Conservation (phyloP, 2,329 filamentous ascomycete genomes). For the Aspergillus sp. region DNA sequence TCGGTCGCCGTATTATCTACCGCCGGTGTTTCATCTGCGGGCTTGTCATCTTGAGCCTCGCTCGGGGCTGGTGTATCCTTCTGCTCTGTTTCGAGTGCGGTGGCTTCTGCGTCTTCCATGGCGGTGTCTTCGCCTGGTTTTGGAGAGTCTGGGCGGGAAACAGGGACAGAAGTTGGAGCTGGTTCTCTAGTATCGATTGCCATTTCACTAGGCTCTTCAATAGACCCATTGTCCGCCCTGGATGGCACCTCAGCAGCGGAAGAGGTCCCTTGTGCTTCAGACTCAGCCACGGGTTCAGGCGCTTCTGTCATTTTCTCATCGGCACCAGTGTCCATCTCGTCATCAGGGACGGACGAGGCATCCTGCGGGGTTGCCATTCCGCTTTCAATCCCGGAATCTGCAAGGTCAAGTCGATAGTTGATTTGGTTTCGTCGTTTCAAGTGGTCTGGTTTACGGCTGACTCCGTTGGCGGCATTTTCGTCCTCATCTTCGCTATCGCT, state of each 20-base stretch:
- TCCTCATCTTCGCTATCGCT: slow-evolving; percentile 91
- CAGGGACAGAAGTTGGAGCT: slow-evolving; percentile 25
- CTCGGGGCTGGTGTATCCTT: slow-evolving; percentile 14
- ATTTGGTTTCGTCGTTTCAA: slow-evolving; percentile 58
- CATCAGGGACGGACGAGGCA: slow-evolving; percentile 45
- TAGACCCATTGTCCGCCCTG: slow-evolving; percentile 32
- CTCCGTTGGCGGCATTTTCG: slow-evolving; percentile 66
- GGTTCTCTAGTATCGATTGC: slow-evolving; percentile 31
- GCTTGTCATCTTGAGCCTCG: slow-evolving; percentile 26
- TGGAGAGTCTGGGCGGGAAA: slow-evolving; percentile 31
- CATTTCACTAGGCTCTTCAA: slow-evolving; percentile 33
- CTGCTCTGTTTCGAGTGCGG: slow-evolving; percentile 20
- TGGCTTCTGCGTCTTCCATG: slow-evolving; percentile 39
- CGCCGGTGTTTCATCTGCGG: slow-evolving; percentile 19
- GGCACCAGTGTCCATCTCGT: slow-evolving; percentile 37
- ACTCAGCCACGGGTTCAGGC: slow-evolving; percentile 35
- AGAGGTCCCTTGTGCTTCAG: slow-evolving; percentile 31
- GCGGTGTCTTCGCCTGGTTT: slow-evolving; percentile 36
- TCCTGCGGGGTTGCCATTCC: slow-evolving; percentile 48
- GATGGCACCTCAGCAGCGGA: slow-evolving; percentile 31
- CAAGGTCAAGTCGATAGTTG: slow-evolving; percentile 58
- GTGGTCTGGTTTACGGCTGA: slow-evolving; percentile 56
- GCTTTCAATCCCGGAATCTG: slow-evolving; percentile 55
- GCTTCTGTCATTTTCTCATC: slow-evolving; percentile 45
- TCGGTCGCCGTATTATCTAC: slow-evolving; percentile 21